Evolutionary conservation across 164 flowering plant genomes (phyloP), one percentile per base, ranked within the genome.

Genomic region (Aristolochia contorta): DNA sequence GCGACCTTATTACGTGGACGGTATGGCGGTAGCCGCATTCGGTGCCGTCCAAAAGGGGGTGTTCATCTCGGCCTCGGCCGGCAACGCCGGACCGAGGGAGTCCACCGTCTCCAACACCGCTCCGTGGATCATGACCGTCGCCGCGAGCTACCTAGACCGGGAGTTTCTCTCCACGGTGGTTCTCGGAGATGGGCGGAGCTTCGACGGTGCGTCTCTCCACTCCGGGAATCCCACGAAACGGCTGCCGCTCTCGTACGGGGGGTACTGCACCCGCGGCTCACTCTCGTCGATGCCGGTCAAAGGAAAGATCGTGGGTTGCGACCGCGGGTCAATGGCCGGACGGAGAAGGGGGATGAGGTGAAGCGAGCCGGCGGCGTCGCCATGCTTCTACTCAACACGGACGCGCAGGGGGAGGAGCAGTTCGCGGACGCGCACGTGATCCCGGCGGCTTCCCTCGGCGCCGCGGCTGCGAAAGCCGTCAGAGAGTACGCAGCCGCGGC

Each of bases 51-150:
- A 70, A 47, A 74, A 75, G 0, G 90, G 92, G 0, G 72, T 86
- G 53, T 72, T 83, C 16, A 83, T 84, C 24, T 67, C 83, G 1
- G 76, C 76, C 65, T 79, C 92, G 2, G 96, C 92, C 1, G 92
- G 88, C 1, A 88, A 88, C 37, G 63, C 72, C 1, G 92, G 92
- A 16, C 93, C 93, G 0, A 51, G 24, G 6, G 62, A 49, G 0
- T 72, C 76, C 0, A 75, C 79, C 0, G 87, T 86, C 0, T 63
- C 64, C 58, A 88, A 88, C 47, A 25, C 64, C 0, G 90, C 92
- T 0, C 96, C 96, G 5, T 88, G 96, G 96, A 71, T 82, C 47
- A 77, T 74, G 79, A 88, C 96, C 0, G 92, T 85, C 12, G 92
- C 77, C 2, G 92, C 96, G 0, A 79, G 92, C 75, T 77, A 69